Evolutionary conservation across 352 stramenopile species (phyloP).

Genomic region (Pythium rishiriense): DNA sequence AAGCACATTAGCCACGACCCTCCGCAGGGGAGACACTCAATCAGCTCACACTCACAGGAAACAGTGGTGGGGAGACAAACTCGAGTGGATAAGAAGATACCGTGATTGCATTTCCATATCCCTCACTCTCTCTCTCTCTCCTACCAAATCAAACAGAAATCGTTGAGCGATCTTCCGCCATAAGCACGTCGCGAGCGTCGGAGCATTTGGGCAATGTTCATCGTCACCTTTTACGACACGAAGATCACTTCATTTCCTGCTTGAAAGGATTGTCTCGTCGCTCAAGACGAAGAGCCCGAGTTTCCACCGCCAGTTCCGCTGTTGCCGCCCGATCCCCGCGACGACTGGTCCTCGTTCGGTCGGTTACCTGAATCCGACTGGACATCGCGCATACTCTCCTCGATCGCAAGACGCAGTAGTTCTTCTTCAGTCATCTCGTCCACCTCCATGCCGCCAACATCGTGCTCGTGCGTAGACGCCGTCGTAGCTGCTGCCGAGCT

Average conservation of each 20-base stretch:
- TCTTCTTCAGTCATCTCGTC: conserved; percentile 89
- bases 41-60: neutral
- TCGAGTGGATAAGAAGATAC: conserved; percentile 16
- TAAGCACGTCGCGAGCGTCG: neutral
- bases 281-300: conserved; percentile 51
- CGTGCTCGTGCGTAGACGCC: conserved; percentile 73
- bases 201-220: conserved; percentile 2
- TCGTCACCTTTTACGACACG: conserved; percentile 20
- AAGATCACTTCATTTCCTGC: neutral
- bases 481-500: conserved; percentile 73
- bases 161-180: conserved; percentile 25
- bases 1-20: neutral
- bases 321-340: conserved; percentile 23
- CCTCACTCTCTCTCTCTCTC: conserved; percentile 16
- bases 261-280: neutral
- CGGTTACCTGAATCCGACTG: conserved; percentile 61
- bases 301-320: conserved; percentile 37
- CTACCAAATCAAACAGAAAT: conserved; percentile 30
- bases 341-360: conserved; percentile 37
- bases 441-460: conserved; percentile 79
- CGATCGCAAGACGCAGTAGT: conserved; percentile 80
- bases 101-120: conserved; percentile 28
- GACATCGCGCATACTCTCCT: conserved; percentile 86
- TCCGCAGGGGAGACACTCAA: neutral
- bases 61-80: conserved; percentile 4